Conservation (phyloP, 1,284 basidiomycete species). For the Baeospora myosura region DNA sequence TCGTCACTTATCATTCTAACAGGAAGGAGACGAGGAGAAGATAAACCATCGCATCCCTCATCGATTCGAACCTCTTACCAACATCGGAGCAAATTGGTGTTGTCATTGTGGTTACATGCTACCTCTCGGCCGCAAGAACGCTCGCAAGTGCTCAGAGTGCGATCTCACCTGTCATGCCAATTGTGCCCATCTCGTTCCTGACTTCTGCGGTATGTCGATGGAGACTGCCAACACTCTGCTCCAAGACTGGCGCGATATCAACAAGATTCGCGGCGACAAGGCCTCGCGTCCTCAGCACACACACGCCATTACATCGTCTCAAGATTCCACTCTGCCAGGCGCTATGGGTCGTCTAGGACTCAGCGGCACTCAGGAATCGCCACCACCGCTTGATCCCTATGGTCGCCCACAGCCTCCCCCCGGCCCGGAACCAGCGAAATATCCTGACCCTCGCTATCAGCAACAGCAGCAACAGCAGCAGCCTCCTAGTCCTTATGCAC, state of each 20-base stretch:
- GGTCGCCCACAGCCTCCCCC: slow-evolving; percentile 19
- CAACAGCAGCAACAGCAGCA: slow-evolving; percentile 22
- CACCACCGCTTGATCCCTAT: slow-evolving; percentile 30
- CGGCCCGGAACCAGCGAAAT: slow-evolving; percentile 10
- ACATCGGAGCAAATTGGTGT: slow-evolving; percentile 98
- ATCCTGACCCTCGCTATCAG: slow-evolving; percentile 28
- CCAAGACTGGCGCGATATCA: slow-evolving; percentile 83
- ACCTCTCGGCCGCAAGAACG: slow-evolving; percentile 94
- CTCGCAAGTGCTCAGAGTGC: slow-evolving; percentile 93
- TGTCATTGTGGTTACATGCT: slow-evolving; percentile 99
- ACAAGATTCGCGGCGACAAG: slow-evolving; percentile 46
- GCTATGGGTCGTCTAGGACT: slow-evolving; percentile 48
- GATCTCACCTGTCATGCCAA: slow-evolving; percentile 95
- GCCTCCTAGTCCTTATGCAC: slow-evolving; percentile 17
- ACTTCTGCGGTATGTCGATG: slow-evolving; percentile 99
- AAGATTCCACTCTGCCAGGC: slow-evolving; percentile 24
- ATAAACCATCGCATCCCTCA: slow-evolving; percentile 99
- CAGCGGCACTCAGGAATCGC: slow-evolving; percentile 25
- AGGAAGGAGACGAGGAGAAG: slow-evolving; percentile 97
- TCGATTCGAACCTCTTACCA: slow-evolving; percentile 95
- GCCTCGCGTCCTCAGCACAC: slow-evolving; percentile 25
- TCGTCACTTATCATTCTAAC: slow-evolving; percentile 11
- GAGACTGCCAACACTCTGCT: slow-evolving; percentile 95
- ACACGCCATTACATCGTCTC: slow-evolving; percentile 20
- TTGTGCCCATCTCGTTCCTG: slow-evolving; percentile 96